These are phyloP conservation scores for Cairneyella variabilis DNA, from an alignment of 495 filamentous ascomycete genomes.

Conservation along the genomic window DNA sequence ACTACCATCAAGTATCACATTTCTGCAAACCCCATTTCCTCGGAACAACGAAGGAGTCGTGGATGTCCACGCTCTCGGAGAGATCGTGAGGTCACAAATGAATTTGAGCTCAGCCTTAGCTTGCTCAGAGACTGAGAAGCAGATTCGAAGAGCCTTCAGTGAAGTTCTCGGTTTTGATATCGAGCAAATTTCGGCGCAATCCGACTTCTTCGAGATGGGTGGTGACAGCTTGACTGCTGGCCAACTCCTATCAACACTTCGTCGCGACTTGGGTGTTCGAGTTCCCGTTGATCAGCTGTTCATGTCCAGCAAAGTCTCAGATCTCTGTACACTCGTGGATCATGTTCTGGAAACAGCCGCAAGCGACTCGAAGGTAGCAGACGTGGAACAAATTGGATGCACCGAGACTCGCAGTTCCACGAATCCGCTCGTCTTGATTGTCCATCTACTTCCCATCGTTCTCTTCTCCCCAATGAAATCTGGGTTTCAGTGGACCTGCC, in stretches of 20 bases:
- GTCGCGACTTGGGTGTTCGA: constrained; percentile 32
- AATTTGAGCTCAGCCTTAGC: background rate
- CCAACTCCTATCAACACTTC: constrained; percentile 35
- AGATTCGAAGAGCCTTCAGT: constrained; percentile 32
- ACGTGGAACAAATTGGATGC: constrained; percentile 21
- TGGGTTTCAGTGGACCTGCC: constrained; percentile 37
- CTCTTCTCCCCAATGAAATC: constrained; percentile 36
- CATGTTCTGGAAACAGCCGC: background rate
- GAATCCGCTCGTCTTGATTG: constrained; percentile 31
- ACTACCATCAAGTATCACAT: constrained; percentile 28
- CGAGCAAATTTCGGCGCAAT: constrained; percentile 25
- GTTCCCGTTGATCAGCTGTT: constrained; percentile 39
- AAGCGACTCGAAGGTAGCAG: background rate
- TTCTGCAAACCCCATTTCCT: constrained; percentile 28
- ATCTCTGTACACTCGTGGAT: constrained; percentile 23
- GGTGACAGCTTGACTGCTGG: constrained; percentile 43
- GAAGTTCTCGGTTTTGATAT: constrained; percentile 24
- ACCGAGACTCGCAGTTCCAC: constrained; percentile 36
- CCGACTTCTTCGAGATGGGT: constrained; percentile 42
- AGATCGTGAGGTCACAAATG: background rate
- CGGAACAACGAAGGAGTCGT: constrained; percentile 22
- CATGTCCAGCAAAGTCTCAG: constrained; percentile 29
- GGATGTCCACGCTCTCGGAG: constrained; percentile 16
- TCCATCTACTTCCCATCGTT: constrained; percentile 35
- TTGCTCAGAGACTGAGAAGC: constrained; percentile 21